Base-by-base conservation (phyloP, 2,329 filamentous ascomycete genomes). In the Pseudogymnoascus sp. region DNA sequence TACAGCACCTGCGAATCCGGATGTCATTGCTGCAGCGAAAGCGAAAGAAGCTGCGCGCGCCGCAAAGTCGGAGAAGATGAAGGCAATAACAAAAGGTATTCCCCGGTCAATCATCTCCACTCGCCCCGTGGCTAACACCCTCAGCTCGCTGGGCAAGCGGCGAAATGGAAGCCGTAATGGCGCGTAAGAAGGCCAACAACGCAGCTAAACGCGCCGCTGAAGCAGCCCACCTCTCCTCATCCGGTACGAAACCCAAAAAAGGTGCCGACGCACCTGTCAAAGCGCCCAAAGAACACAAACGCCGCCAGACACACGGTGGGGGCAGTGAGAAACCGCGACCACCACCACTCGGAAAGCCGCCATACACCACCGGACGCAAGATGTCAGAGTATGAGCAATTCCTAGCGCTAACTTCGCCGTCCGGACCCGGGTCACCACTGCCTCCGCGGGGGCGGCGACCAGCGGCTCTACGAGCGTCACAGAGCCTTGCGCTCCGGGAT, bases 121-220 rank as follows among this genome's bases (percentile, higher is more conserved):
- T 30, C 28, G 9, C 9, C 4, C n/a, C 7, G 1, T 7, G 19
- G 28, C 58, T 60, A 60, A 60, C 58, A 60, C 35, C 11, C 5
- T 39, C 45, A 62, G 60, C 80, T 64, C 81, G 83, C 63, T 86
- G 83, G 83, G 80, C 80, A 55, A 83, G 82, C 30, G 83, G 83
- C 16, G 82, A 82, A 60, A 86, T 86, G 83, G 77, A 78, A 9
- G 78, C 76, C 12, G 83, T 83, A n/a, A 83, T 85, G 59, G 80
- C 82, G 66, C 85, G 85, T 70, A 78, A 82, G 60, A 84, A 84
- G 67, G 82, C 81, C 2, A 86, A 83, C 0, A 78, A 85, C 6
- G 83, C 82, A 2, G 80, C 80, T 2, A 85, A 85, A 72, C 49
- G 49, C 49, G 49, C 49, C n/a, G 49, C 49, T 22, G 49, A 55